A percentile compares a stretch with the other conserved stretches of the same genome.
phyloP scores from a whole-genome alignment of 306 rosid genomes.

The Lathyrus oleraceus region DNA sequence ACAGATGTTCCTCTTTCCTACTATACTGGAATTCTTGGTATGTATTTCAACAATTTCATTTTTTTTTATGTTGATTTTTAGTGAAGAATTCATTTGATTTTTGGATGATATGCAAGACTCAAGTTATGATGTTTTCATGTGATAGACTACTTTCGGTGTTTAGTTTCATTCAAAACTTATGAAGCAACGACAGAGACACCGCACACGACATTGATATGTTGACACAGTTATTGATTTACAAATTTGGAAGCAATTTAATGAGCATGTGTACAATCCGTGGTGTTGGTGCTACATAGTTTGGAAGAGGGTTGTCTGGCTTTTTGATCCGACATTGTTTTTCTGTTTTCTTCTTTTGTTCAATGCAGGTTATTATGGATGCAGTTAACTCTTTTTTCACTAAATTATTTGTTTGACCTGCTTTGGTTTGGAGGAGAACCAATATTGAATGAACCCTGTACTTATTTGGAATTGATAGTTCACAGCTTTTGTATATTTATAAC shows the following conservation, averaged over 20 bases:
- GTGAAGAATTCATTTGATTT: constrained; percentile 4
- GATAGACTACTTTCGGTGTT: neutral
- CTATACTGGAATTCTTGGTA: constrained; percentile 46
- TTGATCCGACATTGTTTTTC: too few species aligned
- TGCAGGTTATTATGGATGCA: too few species aligned
- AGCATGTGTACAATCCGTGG: too few species aligned
- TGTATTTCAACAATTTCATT: constrained; percentile 9
- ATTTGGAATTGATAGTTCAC: neutral
- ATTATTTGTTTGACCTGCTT: neutral
- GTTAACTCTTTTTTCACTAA: too few species aligned
- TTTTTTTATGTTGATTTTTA: neutral
- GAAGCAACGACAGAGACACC: too few species aligned
- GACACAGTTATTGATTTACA: too few species aligned
- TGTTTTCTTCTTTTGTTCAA: too few species aligned
- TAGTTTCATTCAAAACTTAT: neutral
- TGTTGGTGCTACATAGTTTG: too few species aligned
- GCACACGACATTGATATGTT: too few species aligned
- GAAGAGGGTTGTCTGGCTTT: too few species aligned
- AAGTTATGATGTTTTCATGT: neutral
- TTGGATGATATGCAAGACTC: neutral
- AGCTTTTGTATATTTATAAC: neutral
- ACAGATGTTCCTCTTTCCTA: constrained; percentile 40
- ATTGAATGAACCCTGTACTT: neutral
- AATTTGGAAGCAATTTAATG: too few species aligned
- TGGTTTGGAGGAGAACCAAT: neutral